Base-by-base conservation (phyloP, 768 basidiomycete species). In the Imleria badia region DNA sequence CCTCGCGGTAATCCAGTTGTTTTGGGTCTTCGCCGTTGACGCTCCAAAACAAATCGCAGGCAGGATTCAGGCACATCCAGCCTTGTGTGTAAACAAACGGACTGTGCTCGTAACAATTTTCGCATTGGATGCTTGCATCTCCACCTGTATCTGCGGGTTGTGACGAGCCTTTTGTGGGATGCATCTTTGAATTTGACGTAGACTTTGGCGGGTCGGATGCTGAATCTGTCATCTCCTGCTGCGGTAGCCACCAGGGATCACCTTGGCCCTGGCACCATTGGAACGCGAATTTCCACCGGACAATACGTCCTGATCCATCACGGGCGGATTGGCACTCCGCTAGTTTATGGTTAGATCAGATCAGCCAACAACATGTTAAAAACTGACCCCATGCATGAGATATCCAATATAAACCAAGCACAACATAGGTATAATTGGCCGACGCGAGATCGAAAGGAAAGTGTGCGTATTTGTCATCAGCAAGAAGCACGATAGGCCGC, bases 221-320 rank as follows among this genome's bases (percentile, higher is more conserved):
- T 14, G n/a, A 9, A 23, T 36, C 40, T 30, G n/a, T 20, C 39
- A 22, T 35, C 13, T 45, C 45, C 15, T 29, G 48, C 30, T 29
- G 62, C 11, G 58, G 59, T 70, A 48, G 43, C 80, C 81, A 83
- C 81, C 81, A 82, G 1, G 81, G 80, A 36, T 68, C 61, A 6
- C 71, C 88, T 73, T 92, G 91, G 40, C 76, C 79, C 55, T 85
- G 80, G 58, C 88, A 89, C 89, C 90, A 93, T 60, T 87, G 86
- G 59, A 93, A 93, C 6, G 86, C 84, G 61, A 93, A 91, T 66
- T 92, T 93, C 66, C 83, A 89, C 8, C 90, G 76, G 13, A 89
- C 78, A n/a, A 89, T 81, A n/a, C 70, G 73, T 12, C 81, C 80
- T 31, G 61, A 67, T 17, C 73, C 70, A 54, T 81, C 83, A 38